These are phyloP conservation scores for Sporothrix brunneoviolacea DNA, from an alignment of 2,329 filamentous ascomycete species.

Conservation along the genomic window DNA sequence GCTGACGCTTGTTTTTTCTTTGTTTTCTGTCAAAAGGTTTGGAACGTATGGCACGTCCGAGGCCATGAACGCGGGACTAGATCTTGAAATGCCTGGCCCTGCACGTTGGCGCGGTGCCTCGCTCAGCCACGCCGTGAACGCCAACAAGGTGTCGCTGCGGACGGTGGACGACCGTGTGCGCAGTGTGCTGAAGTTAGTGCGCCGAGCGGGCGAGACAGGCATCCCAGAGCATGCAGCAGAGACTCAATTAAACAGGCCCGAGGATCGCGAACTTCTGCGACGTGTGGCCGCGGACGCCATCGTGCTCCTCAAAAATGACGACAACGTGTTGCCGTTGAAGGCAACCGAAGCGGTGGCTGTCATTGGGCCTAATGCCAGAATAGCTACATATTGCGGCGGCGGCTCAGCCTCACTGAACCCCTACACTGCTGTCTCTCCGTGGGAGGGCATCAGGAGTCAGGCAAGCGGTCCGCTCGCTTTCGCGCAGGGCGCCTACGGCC, in stretches of 20 bases:
- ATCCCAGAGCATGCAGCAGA: constrained; percentile 14
- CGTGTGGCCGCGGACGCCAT: constrained; percentile 14
- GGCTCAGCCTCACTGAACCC: constrained; percentile 26
- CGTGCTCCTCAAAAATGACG: constrained; percentile 41
- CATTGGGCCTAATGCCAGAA: constrained; percentile 44
- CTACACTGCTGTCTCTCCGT: constrained; percentile 38
- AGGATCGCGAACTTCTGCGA: constrained; percentile 13
- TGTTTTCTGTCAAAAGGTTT: too few relatives aligned
- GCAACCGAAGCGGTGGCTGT: constrained; percentile 35
- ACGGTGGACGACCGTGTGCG: constrained; percentile 25
- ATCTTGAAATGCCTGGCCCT: constrained; percentile 28
- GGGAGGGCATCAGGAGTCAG: constrained; percentile 32
- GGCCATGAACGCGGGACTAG: constrained; percentile 20
- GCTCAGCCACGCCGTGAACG: constrained; percentile 5
- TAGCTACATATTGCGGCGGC: constrained; percentile 26
- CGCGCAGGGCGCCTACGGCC: constrained; percentile 14
- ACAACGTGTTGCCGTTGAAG: constrained; percentile 43
- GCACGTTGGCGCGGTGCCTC: constrained; percentile 21
- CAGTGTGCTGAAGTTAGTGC: constrained; percentile 22
- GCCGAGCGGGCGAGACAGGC: background rate
- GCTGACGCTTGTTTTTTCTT: too few relatives aligned
- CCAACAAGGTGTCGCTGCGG: constrained; percentile 20
- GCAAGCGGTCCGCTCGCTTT: constrained; percentile 27
- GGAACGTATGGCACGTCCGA: constrained; percentile 24
- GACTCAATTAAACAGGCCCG: constrained; percentile 4